These are phyloP conservation scores for Aegilops bicornis DNA, from an alignment of 176 grass and related monocot genomes.

Conservation along the genomic window DNA sequence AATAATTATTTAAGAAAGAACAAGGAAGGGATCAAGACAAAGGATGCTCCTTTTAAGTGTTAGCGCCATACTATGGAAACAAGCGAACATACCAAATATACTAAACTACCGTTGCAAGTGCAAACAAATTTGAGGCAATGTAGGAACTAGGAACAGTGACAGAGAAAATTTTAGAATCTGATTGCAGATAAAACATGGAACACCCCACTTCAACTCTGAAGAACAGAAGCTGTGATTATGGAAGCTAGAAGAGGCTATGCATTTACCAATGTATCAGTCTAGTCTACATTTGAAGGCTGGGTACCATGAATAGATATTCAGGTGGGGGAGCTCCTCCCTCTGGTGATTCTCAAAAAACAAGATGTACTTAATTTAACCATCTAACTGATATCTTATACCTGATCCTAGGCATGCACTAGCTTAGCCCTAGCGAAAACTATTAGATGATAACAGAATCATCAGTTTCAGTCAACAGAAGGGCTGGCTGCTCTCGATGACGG, in stretches of 20 bases:
- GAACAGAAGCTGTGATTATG: not conserved
- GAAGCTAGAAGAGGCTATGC: not conserved
- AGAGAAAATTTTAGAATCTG: not conserved
- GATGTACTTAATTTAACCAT: not conserved
- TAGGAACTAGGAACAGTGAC: not conserved
- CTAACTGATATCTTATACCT: not conserved
- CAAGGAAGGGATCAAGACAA: not conserved
- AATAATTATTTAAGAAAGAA: not conserved
- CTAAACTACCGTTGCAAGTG: not conserved
- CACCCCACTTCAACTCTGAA: not conserved
- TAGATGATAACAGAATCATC: not conserved
- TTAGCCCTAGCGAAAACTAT: not conserved
- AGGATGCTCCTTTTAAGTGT: not conserved
- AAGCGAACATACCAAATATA: not conserved
- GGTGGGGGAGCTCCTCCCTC: no score
- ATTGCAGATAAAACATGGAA: conserved; percentile 1
- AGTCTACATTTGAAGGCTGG: not conserved
- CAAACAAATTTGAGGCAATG: not conserved
- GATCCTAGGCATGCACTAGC: conserved; percentile 5
- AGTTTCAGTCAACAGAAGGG: not conserved
- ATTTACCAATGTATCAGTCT: not conserved
- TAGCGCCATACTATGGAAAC: conserved; percentile 3
- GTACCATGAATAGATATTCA: not conserved
- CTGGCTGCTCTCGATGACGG: no score
- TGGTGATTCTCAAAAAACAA: no score